phyloP scores from a whole-genome alignment of 805 yeast species.

The Candida caryicola region DNA sequence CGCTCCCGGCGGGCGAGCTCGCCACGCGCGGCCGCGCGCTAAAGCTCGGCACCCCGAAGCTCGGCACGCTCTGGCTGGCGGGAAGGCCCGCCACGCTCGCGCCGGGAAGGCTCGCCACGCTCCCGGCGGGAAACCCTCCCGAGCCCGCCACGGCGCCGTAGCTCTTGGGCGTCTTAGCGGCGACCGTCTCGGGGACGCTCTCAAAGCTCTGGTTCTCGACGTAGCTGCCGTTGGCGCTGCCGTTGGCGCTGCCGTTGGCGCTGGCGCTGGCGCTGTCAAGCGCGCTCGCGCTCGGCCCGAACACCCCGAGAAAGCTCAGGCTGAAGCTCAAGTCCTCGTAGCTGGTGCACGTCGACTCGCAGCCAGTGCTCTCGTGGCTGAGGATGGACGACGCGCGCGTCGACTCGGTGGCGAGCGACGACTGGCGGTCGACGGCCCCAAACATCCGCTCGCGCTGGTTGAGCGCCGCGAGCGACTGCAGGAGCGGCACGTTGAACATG shows the following conservation, averaged over 20 bases:
- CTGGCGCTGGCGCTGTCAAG: not conserved
- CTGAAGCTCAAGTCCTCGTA: constrained; percentile 8
- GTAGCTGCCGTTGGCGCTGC: not conserved
- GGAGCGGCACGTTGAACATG: constrained; percentile 63
- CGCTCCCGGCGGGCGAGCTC: constrained; percentile 11
- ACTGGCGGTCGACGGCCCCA: constrained; percentile 18
- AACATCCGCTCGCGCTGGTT: constrained; percentile 33
- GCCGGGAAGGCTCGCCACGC: constrained; percentile 7
- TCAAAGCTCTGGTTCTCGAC: not conserved
- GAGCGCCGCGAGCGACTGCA: constrained; percentile 48
- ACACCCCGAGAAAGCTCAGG: not conserved
- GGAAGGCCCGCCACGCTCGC: constrained; percentile 12
- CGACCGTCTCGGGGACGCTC: too few relatives aligned
- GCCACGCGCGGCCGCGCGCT: too few relatives aligned
- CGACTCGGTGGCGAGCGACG: constrained; percentile 31
- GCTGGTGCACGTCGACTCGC: constrained; percentile 7
- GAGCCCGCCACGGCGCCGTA: too few relatives aligned
- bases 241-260: not conserved
- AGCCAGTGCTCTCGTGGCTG: constrained; percentile 27
- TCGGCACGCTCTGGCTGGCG: too few relatives aligned
- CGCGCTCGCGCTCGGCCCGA: not conserved
- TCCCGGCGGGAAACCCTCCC: too few relatives aligned
- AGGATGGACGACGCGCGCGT: constrained; percentile 47
- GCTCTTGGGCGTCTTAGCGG: too few relatives aligned
- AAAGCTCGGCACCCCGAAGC: too few relatives aligned